Base-by-base conservation (phyloP, 2,329 filamentous ascomycete species). In the Penicillium sp. region DNA sequence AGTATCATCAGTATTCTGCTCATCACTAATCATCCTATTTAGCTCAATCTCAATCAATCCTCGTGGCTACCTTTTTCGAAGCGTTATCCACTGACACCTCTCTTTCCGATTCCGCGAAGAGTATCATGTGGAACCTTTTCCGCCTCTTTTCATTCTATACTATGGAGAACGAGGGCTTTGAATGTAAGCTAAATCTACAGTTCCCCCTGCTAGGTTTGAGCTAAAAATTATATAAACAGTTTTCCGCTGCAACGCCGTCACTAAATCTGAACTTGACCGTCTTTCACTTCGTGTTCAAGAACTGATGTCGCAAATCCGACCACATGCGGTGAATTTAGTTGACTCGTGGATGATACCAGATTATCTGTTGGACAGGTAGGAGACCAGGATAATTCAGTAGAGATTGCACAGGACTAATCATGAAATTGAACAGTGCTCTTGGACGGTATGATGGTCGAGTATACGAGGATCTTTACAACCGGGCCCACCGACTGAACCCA, bases 301-400 rank as follows among this genome's bases (percentile, higher is more conserved):
- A 1, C 60, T 80, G 9, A 81, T 82, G 79, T 58, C 68, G 1
- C 61, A 71, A 26, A 69, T 81, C 18, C 65, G 79, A 15, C 79
- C 79, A 1, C 79, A 82, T 60, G 79, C 79, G 1, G 78, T 82
- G 1, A 72, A 72, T 18, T 58, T 82, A 7, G 79, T 82, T 7
- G 79, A 82, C 59, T 68, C 76, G 1, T 83, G 79, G 79, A 73
- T 71, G 45, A 74, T 82, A 29, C 80, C 80, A 1, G 80, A 82
- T 60, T 83, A 75, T 55, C 55, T 82, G 44, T 69, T 82, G 0
- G 75, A 82, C 46, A 69, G 67, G 67, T 69, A 54, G 21, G 46
- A 33, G 12, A 5, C 4, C 8, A 6, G 18, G 2, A 17, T 6
- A 12, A 6, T 29, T 41, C 33, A 24, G 37, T 13, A 26, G 17